phyloP scores from a whole-genome alignment of 257 asterid genomes.

The Solanum rostratum region DNA sequence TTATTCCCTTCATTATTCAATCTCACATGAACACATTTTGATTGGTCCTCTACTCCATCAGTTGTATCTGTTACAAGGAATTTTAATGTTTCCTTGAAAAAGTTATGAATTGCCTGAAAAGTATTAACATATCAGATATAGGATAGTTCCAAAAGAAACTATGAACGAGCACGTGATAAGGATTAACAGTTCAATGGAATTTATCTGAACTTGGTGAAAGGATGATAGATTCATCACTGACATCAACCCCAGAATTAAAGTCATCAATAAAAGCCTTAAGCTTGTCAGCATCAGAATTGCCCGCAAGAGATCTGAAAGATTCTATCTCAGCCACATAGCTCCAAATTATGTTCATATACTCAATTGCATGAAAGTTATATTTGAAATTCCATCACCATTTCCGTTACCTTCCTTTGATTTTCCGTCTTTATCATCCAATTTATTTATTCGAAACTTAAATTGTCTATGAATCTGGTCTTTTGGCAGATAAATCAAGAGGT shows the following conservation, averaged over 20 bases:
- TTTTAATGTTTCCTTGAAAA: conserved; percentile 94
- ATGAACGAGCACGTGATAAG: too few species aligned
- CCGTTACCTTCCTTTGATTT: too few species aligned
- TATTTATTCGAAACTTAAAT: too few species aligned
- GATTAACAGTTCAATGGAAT: conserved; percentile 78
- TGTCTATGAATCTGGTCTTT: neutral
- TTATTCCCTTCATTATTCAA: too few species aligned
- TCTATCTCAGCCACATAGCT: conserved; percentile 58
- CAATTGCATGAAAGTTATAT: too few species aligned
- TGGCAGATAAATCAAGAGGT: neutral
- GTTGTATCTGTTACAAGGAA: too few species aligned
- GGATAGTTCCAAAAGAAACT: conserved; percentile 7
- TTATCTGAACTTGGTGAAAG: conserved; percentile 85
- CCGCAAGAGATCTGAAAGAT: conserved; percentile 63
- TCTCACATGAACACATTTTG: too few species aligned
- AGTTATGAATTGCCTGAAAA: conserved; percentile 84
- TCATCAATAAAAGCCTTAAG: conserved; percentile 44
- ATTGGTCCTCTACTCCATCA: too few species aligned
- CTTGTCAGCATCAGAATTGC: too few species aligned
- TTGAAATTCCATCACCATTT: too few species aligned
- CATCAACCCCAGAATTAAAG: conserved; percentile 33
- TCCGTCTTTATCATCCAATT: too few species aligned
- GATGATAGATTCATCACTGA: conserved; percentile 35
- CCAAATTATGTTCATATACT: too few species aligned
- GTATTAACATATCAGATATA: conserved; percentile 5